These are phyloP conservation scores for Zymoseptoria ardabiliae DNA, from an alignment of 2,329 filamentous ascomycete genomes.

Conservation along the genomic window DNA sequence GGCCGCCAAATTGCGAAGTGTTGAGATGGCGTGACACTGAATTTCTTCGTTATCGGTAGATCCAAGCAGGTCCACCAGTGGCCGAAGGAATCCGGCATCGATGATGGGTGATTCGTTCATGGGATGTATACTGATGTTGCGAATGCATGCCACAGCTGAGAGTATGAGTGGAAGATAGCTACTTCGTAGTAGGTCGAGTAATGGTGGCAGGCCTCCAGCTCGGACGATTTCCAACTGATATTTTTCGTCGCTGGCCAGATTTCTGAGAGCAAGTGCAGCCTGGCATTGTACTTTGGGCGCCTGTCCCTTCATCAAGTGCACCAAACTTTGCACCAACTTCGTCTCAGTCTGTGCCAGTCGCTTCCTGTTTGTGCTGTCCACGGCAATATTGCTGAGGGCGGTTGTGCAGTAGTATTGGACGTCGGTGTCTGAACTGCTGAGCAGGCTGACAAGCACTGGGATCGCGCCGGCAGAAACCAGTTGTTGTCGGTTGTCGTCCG, in stretches of 20 bases:
- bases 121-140: conserved; percentile 97
- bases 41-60: conserved; percentile 98
- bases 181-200: conserved; percentile 85
- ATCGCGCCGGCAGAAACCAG: conserved; percentile 97
- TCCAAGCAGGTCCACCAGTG: conserved; percentile 84
- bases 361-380: conserved; percentile 83
- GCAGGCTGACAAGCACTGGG: conserved; percentile 87
- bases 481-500: conserved; percentile 95
- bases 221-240: conserved; percentile 97
- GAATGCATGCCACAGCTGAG: conserved; percentile 93
- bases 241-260: conserved; percentile 94
- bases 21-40: conserved; percentile 97
- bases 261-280: conserved; percentile 85
- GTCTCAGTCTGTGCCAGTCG: conserved; percentile 86
- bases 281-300: conserved; percentile 98
- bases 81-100: conserved; percentile 90
- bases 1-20: conserved; percentile 85
- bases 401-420: conserved; percentile 99
- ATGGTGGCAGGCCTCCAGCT: conserved; percentile 72
- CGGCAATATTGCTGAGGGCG: conserved; percentile 95
- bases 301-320: conserved; percentile 94
- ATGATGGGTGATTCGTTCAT: conserved; percentile 98
- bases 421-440: conserved; percentile 88
- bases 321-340: conserved; percentile 84
- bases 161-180: conserved; percentile 93